Conservation (phyloP, 2,329 filamentous ascomycete species). For the Endoconidiophora polonica region DNA sequence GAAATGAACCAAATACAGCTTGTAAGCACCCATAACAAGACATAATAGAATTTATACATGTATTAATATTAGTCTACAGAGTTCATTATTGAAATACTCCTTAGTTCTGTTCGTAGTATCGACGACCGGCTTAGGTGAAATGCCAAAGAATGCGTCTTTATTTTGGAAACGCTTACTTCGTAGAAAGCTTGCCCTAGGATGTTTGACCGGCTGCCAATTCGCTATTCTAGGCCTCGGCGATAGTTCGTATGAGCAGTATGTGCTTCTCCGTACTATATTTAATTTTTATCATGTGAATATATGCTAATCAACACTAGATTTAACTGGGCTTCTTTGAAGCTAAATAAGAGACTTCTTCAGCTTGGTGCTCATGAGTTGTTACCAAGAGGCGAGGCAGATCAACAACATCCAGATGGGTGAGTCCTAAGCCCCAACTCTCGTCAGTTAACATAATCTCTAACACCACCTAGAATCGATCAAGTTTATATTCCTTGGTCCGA, state of each 20-base stretch:
- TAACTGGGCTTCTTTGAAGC: slow-evolving; percentile 82
- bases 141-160: slow-evolving; percentile 62
- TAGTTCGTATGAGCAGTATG: slow-evolving; percentile 79
- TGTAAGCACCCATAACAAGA: slow-evolving; percentile 34
- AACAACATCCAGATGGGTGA: slow-evolving; percentile 83
- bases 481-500: slow-evolving; percentile 65
- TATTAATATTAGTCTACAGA: slow-evolving; percentile 21
- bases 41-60: neutral
- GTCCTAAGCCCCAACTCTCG: slow-evolving; percentile 17
- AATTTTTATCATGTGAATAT: neutral
- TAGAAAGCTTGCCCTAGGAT: slow-evolving; percentile 57
- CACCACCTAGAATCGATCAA: slow-evolving; percentile 50
- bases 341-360: slow-evolving; percentile 69
- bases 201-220: slow-evolving; percentile 53
- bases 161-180: slow-evolving; percentile 80
- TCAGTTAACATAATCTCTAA: neutral
- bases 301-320: slow-evolving; percentile 36
- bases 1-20: slow-evolving; percentile 63
- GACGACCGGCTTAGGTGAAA: slow-evolving; percentile 86
- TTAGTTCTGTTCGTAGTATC: slow-evolving; percentile 70
- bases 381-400: slow-evolving; percentile 72
- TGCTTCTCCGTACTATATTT: neutral
- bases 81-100: slow-evolving; percentile 30
- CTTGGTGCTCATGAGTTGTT: slow-evolving; percentile 66
- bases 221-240: slow-evolving; percentile 85